Evolutionary conservation across 2,329 filamentous ascomycete genomes (phyloP), one percentile per base, ranked within the genome.

Genomic region (Teratosphaeria pseudoeucalypti): DNA sequence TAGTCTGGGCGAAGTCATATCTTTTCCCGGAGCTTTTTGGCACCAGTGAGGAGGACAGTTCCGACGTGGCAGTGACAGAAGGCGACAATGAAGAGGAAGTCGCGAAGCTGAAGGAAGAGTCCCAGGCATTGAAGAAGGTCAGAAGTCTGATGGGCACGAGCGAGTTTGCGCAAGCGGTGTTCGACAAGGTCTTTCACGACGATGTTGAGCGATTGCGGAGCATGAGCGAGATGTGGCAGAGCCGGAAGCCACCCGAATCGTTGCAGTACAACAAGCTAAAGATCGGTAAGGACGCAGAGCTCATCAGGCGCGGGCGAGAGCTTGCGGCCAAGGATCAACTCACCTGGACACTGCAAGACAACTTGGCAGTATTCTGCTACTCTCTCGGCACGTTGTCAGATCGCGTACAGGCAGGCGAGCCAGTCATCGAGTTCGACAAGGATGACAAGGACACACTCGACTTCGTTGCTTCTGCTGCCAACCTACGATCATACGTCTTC

Each of bases 1-100:
- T 99, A 62, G 92, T 99, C 2, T 99, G 94, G 94, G 92, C 84
- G 23, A 99, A 97, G 77, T 96, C 91, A 72, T 99, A 97, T 73
- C 81, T 99, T 9, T 83, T 99, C 62, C 94, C 90, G 65, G 94
- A 99, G 73, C 85, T 99, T 7, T 99, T 96, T 67, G 94, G 94
- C 19, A 84, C 85, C 2, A 95, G 90, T 67, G 92, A 97, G 73
- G 90, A 96, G 62, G 88, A 92, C 63, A 82, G 88, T 1, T 82
- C 85, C 1, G 84, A 87, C 47, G 83, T 97, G 62, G 92, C 96
- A 69, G 84, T 89, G 65, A 87, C 88, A 1, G 83, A 87, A 65
- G 87, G 95, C 70, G 90, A 96, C 56, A 96, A 97, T 73, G 85
- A 87, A 6, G 78, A 87, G 56, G 94, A 99, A 74, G 95, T 99